Evolutionary conservation across 2,329 filamentous ascomycete genomes (phyloP), one percentile per base, ranked within the genome.

Genomic region (Scytalidium sp.): DNA sequence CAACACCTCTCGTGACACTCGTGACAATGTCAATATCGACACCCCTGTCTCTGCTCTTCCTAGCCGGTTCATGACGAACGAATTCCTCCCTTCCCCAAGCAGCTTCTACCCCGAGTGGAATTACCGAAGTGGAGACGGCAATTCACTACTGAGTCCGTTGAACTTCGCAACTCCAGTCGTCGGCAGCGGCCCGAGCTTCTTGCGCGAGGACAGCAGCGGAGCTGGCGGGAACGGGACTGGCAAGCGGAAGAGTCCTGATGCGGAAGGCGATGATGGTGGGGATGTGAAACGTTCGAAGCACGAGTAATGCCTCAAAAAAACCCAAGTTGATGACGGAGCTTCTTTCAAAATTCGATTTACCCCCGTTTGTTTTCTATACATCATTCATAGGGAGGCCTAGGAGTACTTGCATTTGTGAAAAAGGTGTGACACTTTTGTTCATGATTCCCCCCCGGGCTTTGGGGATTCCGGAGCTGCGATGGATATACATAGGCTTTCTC

Each of bases 11-110:
- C 32, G 32, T 8, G 32, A 36, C 5, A n/a, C 6, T 10, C 32
- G 32, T n/a, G 32, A 36, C 17, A 72, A 66, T 45, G 70, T 75
- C 55, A 76, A 74, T 52, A 85, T 83, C 42, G 85, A 94, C 64
- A 94, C 94, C 0, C 94, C 94, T 0, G 91, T 95, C n/a, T 97
- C 92, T 2, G 92, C 93, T 3, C 75, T 99, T 10, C 94, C 94
- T 0, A 96, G 90, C 45, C 84, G 93, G 39, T 97, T 97, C 67
- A 85, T 97, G 59, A 87, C 85, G 50, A 90, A 88, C 56, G 90
- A 92, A 29, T 84, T 97, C 47, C 76, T 97, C 15, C 92, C 94
- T 0, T 96, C 90, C 49, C 94, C 94, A 0, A 95, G 88, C 56
- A 90, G 84, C 57, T 97, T 97, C 71, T 97, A 96, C 63, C 85